A percentile compares a stretch with the other conserved stretches of the same genome.
These are phyloP conservation scores for Melastoma malabathricum DNA, from an alignment of 345 rosid genomes.

Conservation along the genomic window DNA sequence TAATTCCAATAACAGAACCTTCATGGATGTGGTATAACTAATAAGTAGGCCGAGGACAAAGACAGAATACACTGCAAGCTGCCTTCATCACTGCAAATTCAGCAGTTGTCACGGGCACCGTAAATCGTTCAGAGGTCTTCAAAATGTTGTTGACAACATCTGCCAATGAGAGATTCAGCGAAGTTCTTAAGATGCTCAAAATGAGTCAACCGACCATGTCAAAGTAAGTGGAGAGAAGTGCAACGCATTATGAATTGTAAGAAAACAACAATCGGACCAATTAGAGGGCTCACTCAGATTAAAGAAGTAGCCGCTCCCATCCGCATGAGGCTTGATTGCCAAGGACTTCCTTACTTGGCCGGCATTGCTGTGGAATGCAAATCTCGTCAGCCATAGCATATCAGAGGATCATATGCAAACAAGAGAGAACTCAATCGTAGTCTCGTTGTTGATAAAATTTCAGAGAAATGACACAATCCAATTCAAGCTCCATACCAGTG, in stretches of 20 bases:
- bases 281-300: constrained; percentile 51
- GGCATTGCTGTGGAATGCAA: constrained; percentile 47
- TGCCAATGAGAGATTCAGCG: constrained; percentile 18
- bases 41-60: neutral
- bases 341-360: constrained; percentile 93
- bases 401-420: neutral
- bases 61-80: constrained; percentile 60
- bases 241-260: neutral
- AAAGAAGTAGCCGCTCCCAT: constrained; percentile 58
- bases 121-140: constrained; percentile 42
- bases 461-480: too few relatives aligned
- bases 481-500: neutral
- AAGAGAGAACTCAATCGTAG: too few relatives aligned
- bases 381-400: constrained; percentile 3
- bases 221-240: too few relatives aligned
- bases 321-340: constrained; percentile 47
- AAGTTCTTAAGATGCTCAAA: too few relatives aligned
- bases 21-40: neutral
- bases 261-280: constrained; percentile 4
- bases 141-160: constrained; percentile 61
- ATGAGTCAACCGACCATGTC: too few relatives aligned
- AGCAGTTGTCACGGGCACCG: constrained; percentile 59
- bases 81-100: constrained; percentile 86
- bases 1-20: neutral
- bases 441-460: too few relatives aligned